A percentile compares a stretch with the other conserved stretches of the same genome.
phyloP scores from a whole-genome alignment of 2,329 filamentous ascomycete species.

The Pseudophaeomoniella oleicola region DNA sequence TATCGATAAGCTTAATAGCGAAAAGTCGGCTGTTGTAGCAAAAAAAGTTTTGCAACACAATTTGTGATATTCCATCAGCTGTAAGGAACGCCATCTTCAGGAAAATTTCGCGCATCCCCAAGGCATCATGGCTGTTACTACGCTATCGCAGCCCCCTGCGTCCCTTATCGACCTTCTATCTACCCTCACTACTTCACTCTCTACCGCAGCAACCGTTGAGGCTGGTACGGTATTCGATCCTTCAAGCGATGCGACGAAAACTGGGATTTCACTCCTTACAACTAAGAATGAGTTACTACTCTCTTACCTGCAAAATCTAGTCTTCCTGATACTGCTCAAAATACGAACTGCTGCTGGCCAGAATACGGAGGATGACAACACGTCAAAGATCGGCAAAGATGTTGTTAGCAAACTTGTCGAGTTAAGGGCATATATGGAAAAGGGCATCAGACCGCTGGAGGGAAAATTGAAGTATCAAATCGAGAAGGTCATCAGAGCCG shows the following conservation, averaged over 20 bases:
- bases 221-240: background rate
- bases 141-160: background rate
- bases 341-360: conserved; percentile 41
- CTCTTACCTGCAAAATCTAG: conserved; percentile 87
- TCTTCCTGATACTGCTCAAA: conserved; percentile 73
- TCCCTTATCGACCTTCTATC: background rate
- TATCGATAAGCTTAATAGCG: no score
- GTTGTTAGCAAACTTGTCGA: conserved; percentile 81
- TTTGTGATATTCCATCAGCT: no score
- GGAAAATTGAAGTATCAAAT: conserved; percentile 88
- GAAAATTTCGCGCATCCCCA: no score
- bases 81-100: no score
- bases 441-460: conserved; percentile 80
- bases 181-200: background rate
- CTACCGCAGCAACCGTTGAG: background rate
- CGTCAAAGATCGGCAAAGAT: conserved; percentile 41
- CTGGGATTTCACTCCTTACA: conserved; percentile 89
- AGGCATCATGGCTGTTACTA: background rate
- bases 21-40: no score
- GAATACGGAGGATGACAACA: conserved; percentile 15
- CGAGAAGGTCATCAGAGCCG: conserved; percentile 80
- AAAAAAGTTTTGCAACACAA: no score
- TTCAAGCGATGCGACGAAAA: conserved; percentile 13
- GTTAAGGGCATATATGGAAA: conserved; percentile 81
- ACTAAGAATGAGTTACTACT: conserved; percentile 95